Evolutionary conservation across 192 early-diverging fungal genomes (phyloP).

Genomic region (Linnemannia hyalina): DNA sequence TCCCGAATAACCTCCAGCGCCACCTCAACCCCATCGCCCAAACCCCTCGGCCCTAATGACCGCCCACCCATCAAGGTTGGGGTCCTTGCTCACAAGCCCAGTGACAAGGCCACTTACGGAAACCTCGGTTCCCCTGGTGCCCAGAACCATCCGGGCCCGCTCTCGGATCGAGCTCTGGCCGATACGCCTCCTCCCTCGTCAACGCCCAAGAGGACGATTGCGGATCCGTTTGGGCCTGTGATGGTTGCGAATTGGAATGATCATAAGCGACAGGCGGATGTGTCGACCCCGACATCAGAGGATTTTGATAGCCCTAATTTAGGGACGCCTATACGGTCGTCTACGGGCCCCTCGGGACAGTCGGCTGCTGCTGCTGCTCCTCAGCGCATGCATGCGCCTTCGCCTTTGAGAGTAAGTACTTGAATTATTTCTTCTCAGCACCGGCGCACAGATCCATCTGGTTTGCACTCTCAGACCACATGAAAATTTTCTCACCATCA

Average conservation of each 20-base stretch:
- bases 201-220: neutral
- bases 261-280: neutral
- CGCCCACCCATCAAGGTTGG: conserved; percentile 10
- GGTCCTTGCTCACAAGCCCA: conserved; percentile 19
- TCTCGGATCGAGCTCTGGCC: conserved; percentile 5
- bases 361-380: neutral
- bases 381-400: neutral
- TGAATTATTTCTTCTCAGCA: neutral
- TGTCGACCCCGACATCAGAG: conserved; percentile 14
- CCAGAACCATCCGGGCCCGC: neutral
- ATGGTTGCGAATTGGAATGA: conserved; percentile 30
- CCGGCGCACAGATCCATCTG: neutral
- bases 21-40: neutral
- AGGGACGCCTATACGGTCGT: neutral
- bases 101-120: conserved; percentile 26
- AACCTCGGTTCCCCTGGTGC: conserved; percentile 24
- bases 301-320: conserved; percentile 14
- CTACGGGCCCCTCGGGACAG: neutral
- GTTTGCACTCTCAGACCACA: no score
- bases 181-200: neutral
- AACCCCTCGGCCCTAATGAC: conserved; percentile 8
- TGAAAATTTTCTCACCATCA: neutral
- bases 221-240: conserved; percentile 17
- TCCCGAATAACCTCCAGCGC: neutral
- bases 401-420: conserved; percentile 5